Percentiles rank a stretch among this genome's conserved stretches.
These are phyloP conservation scores for Fusarium stilboides DNA, from an alignment of 2,329 filamentous ascomycete species.

Conservation along the genomic window DNA sequence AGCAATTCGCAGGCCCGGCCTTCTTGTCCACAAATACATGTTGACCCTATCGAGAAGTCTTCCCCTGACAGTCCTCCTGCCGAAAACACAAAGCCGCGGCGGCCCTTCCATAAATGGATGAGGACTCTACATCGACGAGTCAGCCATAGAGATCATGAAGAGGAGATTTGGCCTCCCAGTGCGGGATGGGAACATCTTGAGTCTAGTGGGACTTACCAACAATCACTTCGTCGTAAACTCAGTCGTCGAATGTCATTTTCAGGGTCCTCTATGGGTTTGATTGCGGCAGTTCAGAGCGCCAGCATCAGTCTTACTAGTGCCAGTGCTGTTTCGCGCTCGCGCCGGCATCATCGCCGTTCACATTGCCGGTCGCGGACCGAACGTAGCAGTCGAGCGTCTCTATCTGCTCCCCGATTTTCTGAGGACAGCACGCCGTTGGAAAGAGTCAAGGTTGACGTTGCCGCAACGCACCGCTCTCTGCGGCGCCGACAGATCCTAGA, in stretches of 20 bases:
- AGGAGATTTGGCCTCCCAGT: slow-evolving; percentile 12
- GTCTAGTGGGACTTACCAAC: slow-evolving; percentile 9
- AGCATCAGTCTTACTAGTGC: slow-evolving; percentile 82
- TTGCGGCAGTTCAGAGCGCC: slow-evolving; percentile 85
- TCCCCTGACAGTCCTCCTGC: slow-evolving; percentile 19
- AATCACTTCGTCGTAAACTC: slow-evolving; percentile 25
- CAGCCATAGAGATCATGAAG: slow-evolving; percentile 58
- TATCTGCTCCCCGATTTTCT: slow-evolving; percentile 72
- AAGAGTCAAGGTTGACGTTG: slow-evolving; percentile 71
- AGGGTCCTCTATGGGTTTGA: slow-evolving; percentile 82
- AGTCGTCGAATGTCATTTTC: slow-evolving; percentile 74
- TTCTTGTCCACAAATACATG: slow-evolving; percentile 47
- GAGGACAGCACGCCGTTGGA: slow-evolving; percentile 77
- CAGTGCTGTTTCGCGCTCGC: slow-evolving; percentile 76
- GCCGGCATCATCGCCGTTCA: slow-evolving; percentile 66
- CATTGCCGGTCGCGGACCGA: slow-evolving; percentile 71
- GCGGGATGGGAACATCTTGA: slow-evolving; percentile 24
- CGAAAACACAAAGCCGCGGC: slow-evolving; percentile 40
- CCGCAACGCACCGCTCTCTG: slow-evolving; percentile 78
- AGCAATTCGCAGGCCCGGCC: slow-evolving; percentile 3
- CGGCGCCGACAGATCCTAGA: slow-evolving; percentile 86
- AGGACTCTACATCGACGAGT: slow-evolving; percentile 75
- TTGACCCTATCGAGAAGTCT: slow-evolving; percentile 41
- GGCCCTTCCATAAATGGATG: slow-evolving; percentile 81
- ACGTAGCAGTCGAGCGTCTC: slow-evolving; percentile 74